phyloP scores from a whole-genome alignment of 352 stramenopile genomes.

The Thalassiosira hispida region DNA sequence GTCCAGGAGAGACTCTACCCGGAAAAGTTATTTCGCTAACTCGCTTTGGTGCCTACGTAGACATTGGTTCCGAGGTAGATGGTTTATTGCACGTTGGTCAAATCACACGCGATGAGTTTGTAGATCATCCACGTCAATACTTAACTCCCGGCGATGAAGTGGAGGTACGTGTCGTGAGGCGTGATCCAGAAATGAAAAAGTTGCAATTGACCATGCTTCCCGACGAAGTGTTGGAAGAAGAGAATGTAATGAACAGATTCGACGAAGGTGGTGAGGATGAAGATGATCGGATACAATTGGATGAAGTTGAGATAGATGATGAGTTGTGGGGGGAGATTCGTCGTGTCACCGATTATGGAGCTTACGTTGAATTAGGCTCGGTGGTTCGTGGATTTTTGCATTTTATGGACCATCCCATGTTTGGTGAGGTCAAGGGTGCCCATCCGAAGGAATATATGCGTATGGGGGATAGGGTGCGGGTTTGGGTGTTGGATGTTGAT shows the following conservation, averaged over 20 bases:
- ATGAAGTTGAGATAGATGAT: constrained; percentile 79
- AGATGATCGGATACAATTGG: constrained; percentile 71
- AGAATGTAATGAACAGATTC: constrained; percentile 48
- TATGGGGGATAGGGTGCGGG: constrained; percentile 71
- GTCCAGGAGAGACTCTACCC: constrained; percentile 56
- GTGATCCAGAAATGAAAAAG: constrained; percentile 71
- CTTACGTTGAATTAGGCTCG: constrained; percentile 79
- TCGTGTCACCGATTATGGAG: constrained; percentile 80
- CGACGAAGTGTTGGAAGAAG: constrained; percentile 46
- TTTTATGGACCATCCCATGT: constrained; percentile 85
- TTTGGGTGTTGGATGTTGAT: constrained; percentile 81
- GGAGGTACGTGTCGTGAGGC: constrained; percentile 62
- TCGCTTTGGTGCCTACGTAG: constrained; percentile 77
- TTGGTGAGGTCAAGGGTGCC: constrained; percentile 57
- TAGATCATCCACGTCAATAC: constrained; percentile 71
- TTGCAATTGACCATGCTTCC: constrained; percentile 79
- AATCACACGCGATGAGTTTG: constrained; percentile 75
- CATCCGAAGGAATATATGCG: constrained; percentile 70
- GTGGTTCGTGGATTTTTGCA: constrained; percentile 80
- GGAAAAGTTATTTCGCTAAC: constrained; percentile 81
- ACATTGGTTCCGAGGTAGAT: constrained; percentile 80
- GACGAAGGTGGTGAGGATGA: constrained; percentile 44
- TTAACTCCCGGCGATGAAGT: constrained; percentile 73
- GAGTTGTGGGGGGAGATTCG: constrained; percentile 83
- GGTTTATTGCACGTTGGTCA: constrained; percentile 83